Percentiles rank a stretch among this genome's conserved stretches.
Conservation (phyloP, 2,329 filamentous ascomycete genomes). For the Penicillium olsonii region DNA sequence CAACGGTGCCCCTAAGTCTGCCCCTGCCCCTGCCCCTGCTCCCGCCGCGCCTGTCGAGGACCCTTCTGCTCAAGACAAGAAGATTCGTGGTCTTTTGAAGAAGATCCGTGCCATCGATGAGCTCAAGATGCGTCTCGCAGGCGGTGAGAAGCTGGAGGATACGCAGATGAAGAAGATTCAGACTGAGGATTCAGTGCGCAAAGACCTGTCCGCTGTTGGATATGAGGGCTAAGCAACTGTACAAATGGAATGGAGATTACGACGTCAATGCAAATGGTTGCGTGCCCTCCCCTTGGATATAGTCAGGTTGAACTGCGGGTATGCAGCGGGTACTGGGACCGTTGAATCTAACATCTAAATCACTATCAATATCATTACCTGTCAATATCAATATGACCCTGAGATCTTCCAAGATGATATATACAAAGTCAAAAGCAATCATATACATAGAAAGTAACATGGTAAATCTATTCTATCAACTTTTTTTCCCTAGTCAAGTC, state of each 20-base stretch:
- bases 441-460: no score
- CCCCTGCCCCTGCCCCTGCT: constrained; percentile 35
- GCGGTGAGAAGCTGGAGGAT: constrained; percentile 95
- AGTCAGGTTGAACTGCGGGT: constrained; percentile 6
- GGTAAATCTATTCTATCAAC: no score
- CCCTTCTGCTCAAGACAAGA: constrained; percentile 82
- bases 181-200: constrained; percentile 80
- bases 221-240: constrained; percentile 38
- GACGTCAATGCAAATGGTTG: constrained; percentile 6
- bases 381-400: neutral
- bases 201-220: constrained; percentile 72
- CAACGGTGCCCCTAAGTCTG: constrained; percentile 27
- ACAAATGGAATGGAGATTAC: constrained; percentile 2
- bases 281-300: constrained; percentile 4
- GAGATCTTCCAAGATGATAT: no score
- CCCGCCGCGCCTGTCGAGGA: constrained; percentile 41
- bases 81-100: constrained; percentile 88
- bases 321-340: constrained; percentile 7
- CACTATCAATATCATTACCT: constrained; percentile 1
- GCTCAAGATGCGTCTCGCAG: constrained; percentile 91
- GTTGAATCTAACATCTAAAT: constrained; percentile 2
- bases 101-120: constrained; percentile 98
- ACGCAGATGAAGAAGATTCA: constrained; percentile 98
- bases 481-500: neutral
- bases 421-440: neutral